A percentile compares a stretch with the other conserved stretches of the same genome.
These are phyloP conservation scores for Ceratobasidium papillatum DNA, from an alignment of 1,284 basidiomycete species.

Conservation along the genomic window DNA sequence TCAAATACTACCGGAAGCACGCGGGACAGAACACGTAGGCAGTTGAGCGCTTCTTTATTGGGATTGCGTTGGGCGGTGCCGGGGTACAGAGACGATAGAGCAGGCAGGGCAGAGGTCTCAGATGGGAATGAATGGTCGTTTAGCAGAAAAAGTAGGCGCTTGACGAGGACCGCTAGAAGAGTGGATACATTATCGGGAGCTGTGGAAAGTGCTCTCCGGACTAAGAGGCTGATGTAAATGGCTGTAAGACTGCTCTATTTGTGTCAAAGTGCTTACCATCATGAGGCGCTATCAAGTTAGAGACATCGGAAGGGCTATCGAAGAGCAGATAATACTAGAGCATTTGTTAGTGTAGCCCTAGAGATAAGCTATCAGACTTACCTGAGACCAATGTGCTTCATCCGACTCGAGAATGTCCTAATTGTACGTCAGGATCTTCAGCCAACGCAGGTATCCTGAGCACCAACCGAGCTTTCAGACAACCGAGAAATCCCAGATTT, in stretches of 20 bases:
- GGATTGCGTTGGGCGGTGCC: conserved; percentile 65
- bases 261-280: conserved; percentile 69
- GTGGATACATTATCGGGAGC: conserved; percentile 87
- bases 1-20: conserved; percentile 90
- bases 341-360: neutral
- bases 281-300: conserved; percentile 83
- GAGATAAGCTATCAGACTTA: conserved; percentile 51
- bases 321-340: conserved; percentile 81
- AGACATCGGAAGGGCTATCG: conserved; percentile 87
- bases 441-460: neutral
- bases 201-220: conserved; percentile 79
- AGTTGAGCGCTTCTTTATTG: conserved; percentile 87
- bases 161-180: conserved; percentile 76
- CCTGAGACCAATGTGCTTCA: conserved; percentile 82
- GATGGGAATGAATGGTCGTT: conserved; percentile 85
- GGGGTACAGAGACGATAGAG: conserved; percentile 68
- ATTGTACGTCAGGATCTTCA: conserved; percentile 41
- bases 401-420: conserved; percentile 79
- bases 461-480: conserved; percentile 71
- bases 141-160: conserved; percentile 80
- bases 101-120: conserved; percentile 53
- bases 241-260: conserved; percentile 16
- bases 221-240: conserved; percentile 53
- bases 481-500: conserved; percentile 80
- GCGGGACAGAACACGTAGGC: conserved; percentile 83